phyloP scores from a whole-genome alignment of 1,139 yeast genomes.

The Suhomyces ambrosiae region DNA sequence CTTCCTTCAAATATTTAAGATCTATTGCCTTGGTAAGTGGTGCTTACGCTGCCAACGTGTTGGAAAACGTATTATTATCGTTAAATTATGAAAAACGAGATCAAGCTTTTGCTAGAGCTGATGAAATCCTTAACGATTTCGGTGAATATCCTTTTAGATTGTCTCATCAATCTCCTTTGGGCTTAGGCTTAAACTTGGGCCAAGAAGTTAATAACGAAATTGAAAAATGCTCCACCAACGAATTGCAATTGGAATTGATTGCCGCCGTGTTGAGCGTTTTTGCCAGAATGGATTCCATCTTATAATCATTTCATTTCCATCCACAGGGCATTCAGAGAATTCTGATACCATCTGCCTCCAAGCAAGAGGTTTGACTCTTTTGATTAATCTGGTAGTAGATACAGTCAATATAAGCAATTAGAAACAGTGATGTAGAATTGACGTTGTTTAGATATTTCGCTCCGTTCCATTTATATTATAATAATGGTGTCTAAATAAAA shows the following conservation, averaged over 20 bases:
- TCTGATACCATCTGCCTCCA: too few relatives aligned
- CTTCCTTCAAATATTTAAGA: slow-evolving; percentile 73
- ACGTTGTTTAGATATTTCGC: too few relatives aligned
- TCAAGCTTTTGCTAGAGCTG: slow-evolving; percentile 90
- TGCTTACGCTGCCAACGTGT: slow-evolving; percentile 92
- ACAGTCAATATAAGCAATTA: neutral
- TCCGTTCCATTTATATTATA: too few relatives aligned
- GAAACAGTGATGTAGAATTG: neutral
- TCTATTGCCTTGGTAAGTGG: slow-evolving; percentile 84
- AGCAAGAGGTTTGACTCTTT: too few relatives aligned
- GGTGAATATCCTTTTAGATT: slow-evolving; percentile 83
- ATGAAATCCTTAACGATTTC: slow-evolving; percentile 79
- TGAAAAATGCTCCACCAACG: slow-evolving; percentile 55
- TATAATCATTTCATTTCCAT: slow-evolving; percentile 22
- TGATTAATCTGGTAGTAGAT: neutral
- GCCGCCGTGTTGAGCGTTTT: slow-evolving; percentile 80
- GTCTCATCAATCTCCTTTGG: slow-evolving; percentile 57
- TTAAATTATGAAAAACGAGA: slow-evolving; percentile 89
- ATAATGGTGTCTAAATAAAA: too few relatives aligned
- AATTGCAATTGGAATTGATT: slow-evolving; percentile 79
- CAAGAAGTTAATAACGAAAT: slow-evolving; percentile 70
- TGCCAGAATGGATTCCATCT: slow-evolving; percentile 59
- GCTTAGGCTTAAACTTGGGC: slow-evolving; percentile 76
- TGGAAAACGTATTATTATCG: slow-evolving; percentile 82
- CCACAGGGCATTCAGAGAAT: neutral